Conservation (phyloP, 352 stramenopile genomes). For the Globisporangium viniferum region DNA sequence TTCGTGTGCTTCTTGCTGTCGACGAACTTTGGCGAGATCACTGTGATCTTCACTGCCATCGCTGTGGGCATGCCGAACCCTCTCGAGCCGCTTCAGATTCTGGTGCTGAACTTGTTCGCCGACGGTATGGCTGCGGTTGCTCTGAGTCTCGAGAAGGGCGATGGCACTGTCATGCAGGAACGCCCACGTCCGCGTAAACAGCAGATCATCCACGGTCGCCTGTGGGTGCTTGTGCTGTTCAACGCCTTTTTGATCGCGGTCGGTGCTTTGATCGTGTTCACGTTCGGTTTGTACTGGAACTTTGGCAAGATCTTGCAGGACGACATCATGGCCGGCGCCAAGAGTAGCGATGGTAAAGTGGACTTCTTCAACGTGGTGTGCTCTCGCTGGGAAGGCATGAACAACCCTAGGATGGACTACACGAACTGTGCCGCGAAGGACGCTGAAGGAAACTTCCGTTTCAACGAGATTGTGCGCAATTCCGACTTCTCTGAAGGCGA, state of each 20-base stretch:
- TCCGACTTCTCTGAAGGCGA: constrained; percentile 37
- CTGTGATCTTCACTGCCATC: constrained; percentile 73
- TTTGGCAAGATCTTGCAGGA: constrained; percentile 55
- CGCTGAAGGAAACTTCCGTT: neutral
- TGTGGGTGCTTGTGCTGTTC: constrained; percentile 65
- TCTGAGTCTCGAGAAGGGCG: constrained; percentile 70
- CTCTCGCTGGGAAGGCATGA: constrained; percentile 7
- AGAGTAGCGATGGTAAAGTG: neutral
- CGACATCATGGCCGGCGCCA: constrained; percentile 45
- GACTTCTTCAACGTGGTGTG: neutral
- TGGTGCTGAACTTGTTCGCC: constrained; percentile 98
- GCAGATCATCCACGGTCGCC: constrained; percentile 60
- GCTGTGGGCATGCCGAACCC: constrained; percentile 76
- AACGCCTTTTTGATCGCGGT: constrained; percentile 60
- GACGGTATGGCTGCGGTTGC: constrained; percentile 82
- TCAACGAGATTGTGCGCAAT: constrained; percentile 11
- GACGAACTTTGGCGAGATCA: constrained; percentile 95
- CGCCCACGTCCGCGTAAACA: constrained; percentile 50
- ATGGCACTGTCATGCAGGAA: constrained; percentile 63
- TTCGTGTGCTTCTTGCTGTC: constrained; percentile 98
- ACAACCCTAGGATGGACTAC: neutral
- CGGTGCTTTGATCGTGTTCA: constrained; percentile 61
- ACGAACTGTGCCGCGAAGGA: neutral
- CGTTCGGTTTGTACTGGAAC: constrained; percentile 65
- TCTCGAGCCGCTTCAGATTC: constrained; percentile 94